Evolutionary conservation across 2,329 filamentous ascomycete species (phyloP).

Genomic region (Diaporthe citri): DNA sequence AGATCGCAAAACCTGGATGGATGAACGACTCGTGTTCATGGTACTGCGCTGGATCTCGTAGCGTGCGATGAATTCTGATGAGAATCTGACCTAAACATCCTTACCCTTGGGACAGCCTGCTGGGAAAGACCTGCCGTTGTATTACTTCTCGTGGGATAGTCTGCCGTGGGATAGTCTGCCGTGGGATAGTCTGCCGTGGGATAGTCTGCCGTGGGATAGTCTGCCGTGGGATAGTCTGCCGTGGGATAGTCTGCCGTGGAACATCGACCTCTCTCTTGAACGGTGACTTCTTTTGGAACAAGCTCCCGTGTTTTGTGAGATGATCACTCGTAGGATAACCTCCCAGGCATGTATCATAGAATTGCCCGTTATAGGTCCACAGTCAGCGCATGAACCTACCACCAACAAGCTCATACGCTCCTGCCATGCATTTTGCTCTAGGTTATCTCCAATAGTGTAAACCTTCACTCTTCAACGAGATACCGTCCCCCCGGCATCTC

Average conservation of each 20-base stretch:
- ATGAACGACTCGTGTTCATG: background rate
- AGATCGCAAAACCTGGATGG: background rate
- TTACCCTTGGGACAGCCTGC: background rate
- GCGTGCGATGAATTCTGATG: background rate
- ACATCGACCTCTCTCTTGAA: no score
- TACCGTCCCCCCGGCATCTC: background rate
- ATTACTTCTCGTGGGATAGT: background rate
- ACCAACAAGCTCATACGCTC: no score
- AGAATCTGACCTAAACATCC: background rate
- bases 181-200: background rate
- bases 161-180: background rate
- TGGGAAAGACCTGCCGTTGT: background rate
- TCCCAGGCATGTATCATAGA: background rate
- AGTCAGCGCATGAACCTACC: background rate
- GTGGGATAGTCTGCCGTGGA: background rate
- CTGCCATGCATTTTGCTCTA: background rate
- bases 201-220: background rate
- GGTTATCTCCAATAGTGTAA: background rate
- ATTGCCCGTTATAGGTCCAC: background rate
- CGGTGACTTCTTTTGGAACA: no score
- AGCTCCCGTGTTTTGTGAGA: no score
- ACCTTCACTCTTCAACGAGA: background rate
- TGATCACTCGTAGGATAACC: background rate
- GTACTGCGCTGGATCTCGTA: background rate
- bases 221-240: no score